phyloP scores from a whole-genome alignment of 2,329 filamentous ascomycete genomes.

The Aspergillus persii region DNA sequence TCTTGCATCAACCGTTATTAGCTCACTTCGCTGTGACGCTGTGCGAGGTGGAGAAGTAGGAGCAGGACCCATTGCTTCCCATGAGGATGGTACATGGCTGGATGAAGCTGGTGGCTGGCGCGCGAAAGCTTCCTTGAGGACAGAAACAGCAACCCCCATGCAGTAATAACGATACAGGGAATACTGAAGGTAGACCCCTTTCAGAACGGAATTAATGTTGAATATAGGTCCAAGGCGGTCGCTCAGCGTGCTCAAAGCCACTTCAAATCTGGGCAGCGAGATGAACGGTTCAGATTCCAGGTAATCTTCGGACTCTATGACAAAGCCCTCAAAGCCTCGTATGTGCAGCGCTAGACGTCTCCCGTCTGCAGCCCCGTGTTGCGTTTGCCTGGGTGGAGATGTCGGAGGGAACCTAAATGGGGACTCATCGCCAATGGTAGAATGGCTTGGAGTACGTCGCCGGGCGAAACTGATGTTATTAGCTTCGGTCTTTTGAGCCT shows the following conservation, averaged over 20 bases:
- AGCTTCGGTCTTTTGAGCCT: slow-evolving; percentile 71
- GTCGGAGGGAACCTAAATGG: slow-evolving; percentile 51
- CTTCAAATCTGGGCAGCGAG: slow-evolving; percentile 79
- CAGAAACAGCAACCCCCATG: slow-evolving; percentile 74
- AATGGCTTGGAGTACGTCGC: slow-evolving; percentile 72
- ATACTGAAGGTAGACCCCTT: slow-evolving; percentile 78
- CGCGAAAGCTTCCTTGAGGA: slow-evolving; percentile 67
- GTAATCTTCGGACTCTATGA: slow-evolving; percentile 81
- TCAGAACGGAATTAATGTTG: slow-evolving; percentile 78
- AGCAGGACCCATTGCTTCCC: slow-evolving; percentile 15
- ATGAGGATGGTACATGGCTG: slow-evolving; percentile 6
- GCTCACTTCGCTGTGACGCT: slow-evolving; percentile 51
- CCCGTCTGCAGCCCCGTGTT: slow-evolving; percentile 63
- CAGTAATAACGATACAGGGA: slow-evolving; percentile 93
- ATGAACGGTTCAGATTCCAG: slow-evolving; percentile 85
- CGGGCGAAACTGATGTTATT: slow-evolving; percentile 47
- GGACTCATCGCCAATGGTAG: slow-evolving; percentile 64
- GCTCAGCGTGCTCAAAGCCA: slow-evolving; percentile 79
- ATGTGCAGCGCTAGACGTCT: slow-evolving; percentile 77
- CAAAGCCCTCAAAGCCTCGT: slow-evolving; percentile 81
- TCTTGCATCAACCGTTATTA: slow-evolving; percentile 79
- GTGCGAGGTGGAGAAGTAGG: slow-evolving; percentile 28
- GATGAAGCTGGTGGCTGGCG: slow-evolving; percentile 22
- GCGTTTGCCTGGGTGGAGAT: slow-evolving; percentile 45
- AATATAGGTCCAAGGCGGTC: slow-evolving; percentile 86